Conservation (phyloP, 2,329 filamentous ascomycete genomes). For the Tolypocladium capitatum region DNA sequence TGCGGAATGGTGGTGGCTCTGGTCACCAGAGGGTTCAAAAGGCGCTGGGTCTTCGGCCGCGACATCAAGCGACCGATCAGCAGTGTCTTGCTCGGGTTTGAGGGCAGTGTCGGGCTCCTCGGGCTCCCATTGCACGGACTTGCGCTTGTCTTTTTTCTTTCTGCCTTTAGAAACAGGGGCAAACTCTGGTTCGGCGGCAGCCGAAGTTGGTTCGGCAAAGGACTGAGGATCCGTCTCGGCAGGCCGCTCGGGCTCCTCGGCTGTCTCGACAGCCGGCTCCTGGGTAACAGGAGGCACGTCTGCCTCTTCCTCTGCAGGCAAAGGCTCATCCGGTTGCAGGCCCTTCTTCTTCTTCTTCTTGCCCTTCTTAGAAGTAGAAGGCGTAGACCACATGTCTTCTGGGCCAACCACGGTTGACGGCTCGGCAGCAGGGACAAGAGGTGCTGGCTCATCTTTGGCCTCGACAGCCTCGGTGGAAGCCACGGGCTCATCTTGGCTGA, state of each 20-base stretch:
- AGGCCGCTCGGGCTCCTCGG: background rate
- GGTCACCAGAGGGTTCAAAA: background rate
- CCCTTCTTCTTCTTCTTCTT: constrained; percentile 4
- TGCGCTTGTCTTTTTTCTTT: constrained; percentile 6
- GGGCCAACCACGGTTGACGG: background rate
- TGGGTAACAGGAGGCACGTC: background rate
- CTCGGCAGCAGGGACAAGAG: background rate
- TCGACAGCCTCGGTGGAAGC: background rate
- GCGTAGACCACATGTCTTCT: constrained; percentile 2
- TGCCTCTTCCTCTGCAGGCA: constrained; percentile 4
- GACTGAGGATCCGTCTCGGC: background rate
- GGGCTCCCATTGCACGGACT: constrained; percentile 9
- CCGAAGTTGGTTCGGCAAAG: background rate
- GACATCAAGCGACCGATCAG: background rate
- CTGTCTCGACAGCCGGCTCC: background rate
- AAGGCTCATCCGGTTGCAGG: constrained; percentile 5
- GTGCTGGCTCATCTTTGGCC: background rate
- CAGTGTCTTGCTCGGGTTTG: background rate
- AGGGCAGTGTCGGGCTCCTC: constrained; percentile 1
- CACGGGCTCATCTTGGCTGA: background rate
- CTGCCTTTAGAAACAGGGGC: background rate
- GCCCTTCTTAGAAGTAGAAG: constrained; percentile 2
- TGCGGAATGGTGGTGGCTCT: background rate
- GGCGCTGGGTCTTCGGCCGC: background rate
- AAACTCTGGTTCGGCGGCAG: background rate